A percentile compares a stretch with the other conserved stretches of the same genome.
These are phyloP conservation scores for Saturnispora halmiae DNA, from an alignment of 805 yeast genomes.

Conservation along the genomic window DNA sequence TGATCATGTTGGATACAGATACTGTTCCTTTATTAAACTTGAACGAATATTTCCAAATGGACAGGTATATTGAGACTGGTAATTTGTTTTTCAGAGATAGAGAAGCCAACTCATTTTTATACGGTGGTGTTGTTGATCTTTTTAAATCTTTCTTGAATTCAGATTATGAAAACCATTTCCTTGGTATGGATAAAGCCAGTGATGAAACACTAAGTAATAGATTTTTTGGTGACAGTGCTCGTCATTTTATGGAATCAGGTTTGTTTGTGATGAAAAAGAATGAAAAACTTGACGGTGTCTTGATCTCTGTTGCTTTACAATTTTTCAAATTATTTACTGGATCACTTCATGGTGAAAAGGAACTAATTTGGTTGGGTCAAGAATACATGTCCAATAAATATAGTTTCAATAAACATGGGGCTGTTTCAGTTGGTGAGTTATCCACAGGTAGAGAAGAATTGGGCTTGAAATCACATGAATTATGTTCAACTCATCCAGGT, in stretches of 20 bases:
- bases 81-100: conserved; percentile 45
- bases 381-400: conserved; percentile 46
- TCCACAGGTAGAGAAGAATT: conserved; percentile 13
- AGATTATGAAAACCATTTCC: conserved; percentile 32
- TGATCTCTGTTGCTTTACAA: conserved; percentile 36
- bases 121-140: conserved; percentile 34
- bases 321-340: conserved; percentile 36
- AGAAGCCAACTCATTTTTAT: conserved; percentile 30
- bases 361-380: conserved; percentile 66
- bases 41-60: conserved; percentile 30
- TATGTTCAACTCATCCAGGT: conserved; percentile 58
- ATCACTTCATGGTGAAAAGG: conserved; percentile 72
- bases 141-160: conserved; percentile 41
- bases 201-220: conserved; percentile 30
- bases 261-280: conserved; percentile 38
- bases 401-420: conserved; percentile 41
- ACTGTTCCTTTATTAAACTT: conserved; percentile 32
- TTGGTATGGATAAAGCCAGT: conserved; percentile 31
- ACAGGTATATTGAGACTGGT: conserved; percentile 30
- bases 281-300: conserved; percentile 40
- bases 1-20: conserved; percentile 47
- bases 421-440: conserved; percentile 47
- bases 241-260: conserved; percentile 44
- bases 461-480: conserved; percentile 27
- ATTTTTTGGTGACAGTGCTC: conserved; percentile 34